Percentiles rank a stretch among this genome's conserved stretches.
Evolutionary conservation across 441 rosid species (phyloP).

Genomic region (Theobroma grandiflorum): DNA sequence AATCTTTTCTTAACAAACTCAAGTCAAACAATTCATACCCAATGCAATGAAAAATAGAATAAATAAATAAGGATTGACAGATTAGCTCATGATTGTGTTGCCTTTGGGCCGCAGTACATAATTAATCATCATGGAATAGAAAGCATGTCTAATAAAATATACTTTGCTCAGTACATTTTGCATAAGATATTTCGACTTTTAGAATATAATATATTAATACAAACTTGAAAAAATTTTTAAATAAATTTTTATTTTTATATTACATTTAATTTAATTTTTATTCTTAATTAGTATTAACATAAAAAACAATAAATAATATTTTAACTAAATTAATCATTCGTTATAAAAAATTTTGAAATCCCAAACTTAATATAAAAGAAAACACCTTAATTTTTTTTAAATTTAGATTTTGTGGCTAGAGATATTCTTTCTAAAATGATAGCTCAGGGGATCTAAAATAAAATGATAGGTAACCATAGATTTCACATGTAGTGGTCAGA

Average conservation of each 20-base stretch:
- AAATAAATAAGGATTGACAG: neutral
- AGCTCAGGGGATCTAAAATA: neutral
- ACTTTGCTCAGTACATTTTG: too few species aligned
- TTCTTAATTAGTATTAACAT: too few species aligned
- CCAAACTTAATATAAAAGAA: too few species aligned
- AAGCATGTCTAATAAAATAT: neutral
- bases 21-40: neutral
- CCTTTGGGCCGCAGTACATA: neutral
- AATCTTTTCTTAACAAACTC: neutral
- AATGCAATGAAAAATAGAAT: neutral
- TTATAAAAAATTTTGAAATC: too few species aligned
- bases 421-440: neutral
- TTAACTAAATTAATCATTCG: too few species aligned
- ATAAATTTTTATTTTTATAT: too few species aligned
- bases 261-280: too few species aligned
- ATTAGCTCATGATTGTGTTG: slow-evolving; percentile 14
- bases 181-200: too few species aligned
- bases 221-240: too few species aligned
- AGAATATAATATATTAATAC: too few species aligned
- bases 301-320: too few species aligned
- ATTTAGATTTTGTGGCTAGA: neutral
- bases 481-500: neutral
- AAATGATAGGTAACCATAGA: neutral
- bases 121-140: slow-evolving; percentile 4
- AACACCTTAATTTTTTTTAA: neutral